A percentile compares a stretch with the other conserved stretches of the same genome.
Evolutionary conservation across 306 rosid genomes (phyloP).

Genomic region (Senna tora): DNA sequence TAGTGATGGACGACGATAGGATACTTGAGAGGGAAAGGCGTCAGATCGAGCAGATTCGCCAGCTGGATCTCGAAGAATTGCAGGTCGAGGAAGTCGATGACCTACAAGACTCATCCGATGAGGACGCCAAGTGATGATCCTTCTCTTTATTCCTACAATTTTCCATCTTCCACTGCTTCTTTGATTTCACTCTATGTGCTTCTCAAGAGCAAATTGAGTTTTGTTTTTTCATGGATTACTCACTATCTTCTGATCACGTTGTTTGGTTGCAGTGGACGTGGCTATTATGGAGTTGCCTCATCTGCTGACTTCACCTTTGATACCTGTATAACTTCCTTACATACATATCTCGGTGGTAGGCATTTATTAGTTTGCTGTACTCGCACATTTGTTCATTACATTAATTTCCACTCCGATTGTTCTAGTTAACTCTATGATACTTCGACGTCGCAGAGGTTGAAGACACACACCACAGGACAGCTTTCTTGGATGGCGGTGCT

Average conservation of each 20-base stretch:
- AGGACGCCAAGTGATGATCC: slow-evolving; percentile 50
- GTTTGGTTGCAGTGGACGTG: slow-evolving; percentile 41
- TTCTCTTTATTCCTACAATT: neutral
- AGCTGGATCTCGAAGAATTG: slow-evolving; percentile 88
- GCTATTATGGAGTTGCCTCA: slow-evolving; percentile 38
- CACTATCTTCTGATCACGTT: slow-evolving; percentile 10
- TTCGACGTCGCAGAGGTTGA: slow-evolving; percentile 74
- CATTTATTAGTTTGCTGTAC: slow-evolving; percentile 11
- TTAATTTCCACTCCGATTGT: neutral
- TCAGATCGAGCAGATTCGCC: slow-evolving; percentile 87
- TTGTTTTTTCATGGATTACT: slow-evolving; percentile 6
- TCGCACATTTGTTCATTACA: neutral
- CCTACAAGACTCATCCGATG: slow-evolving; percentile 54
- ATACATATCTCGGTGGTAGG: slow-evolving; percentile 93
- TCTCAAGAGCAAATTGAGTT: slow-evolving; percentile 8
- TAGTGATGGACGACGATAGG: slow-evolving; percentile 60
- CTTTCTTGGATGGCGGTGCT: slow-evolving; percentile 85
- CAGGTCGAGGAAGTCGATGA: slow-evolving; percentile 81
- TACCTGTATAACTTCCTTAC: slow-evolving; percentile 66
- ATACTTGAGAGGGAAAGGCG: slow-evolving; percentile 68
- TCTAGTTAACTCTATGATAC: neutral
- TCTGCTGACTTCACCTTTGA: slow-evolving; percentile 54
- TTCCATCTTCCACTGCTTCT: neutral
- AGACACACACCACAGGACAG: slow-evolving; percentile 79
- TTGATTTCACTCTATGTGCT: neutral